Percentiles rank a stretch among this genome's conserved stretches.
phyloP scores from a whole-genome alignment of 164 flowering plant species.

The Nymphaea colorata region DNA sequence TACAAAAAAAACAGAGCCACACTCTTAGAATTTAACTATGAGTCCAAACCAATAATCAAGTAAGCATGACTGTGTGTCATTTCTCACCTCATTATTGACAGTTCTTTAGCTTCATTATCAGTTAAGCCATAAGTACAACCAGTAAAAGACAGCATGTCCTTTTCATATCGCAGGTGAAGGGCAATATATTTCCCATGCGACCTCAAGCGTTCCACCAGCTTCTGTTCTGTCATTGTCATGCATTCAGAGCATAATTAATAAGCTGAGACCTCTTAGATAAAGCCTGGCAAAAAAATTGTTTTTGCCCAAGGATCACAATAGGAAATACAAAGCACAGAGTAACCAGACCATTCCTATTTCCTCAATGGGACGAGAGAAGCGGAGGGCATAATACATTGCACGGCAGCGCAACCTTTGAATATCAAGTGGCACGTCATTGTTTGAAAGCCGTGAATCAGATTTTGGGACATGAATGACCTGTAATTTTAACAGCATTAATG shows the following conservation, averaged over 20 bases:
- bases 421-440: slow-evolving; percentile 88
- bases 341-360: slow-evolving; percentile 68
- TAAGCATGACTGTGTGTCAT: background rate
- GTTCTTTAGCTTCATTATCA: slow-evolving; percentile 70
- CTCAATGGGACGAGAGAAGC: slow-evolving; percentile 76
- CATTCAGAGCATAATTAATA: slow-evolving; percentile 71
- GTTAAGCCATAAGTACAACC: slow-evolving; percentile 87
- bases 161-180: slow-evolving; percentile 91
- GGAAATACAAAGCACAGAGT: background rate
- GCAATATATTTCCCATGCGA: slow-evolving; percentile 70
- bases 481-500: background rate
- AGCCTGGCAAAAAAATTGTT: slow-evolving; percentile 10
- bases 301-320: too few relatives aligned
- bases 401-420: slow-evolving; percentile 93
- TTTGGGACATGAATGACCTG: slow-evolving; percentile 92
- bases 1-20: slow-evolving; percentile 9
- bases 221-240: slow-evolving; percentile 88
- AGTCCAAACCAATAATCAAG: background rate
- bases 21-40: background rate
- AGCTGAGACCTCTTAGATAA: slow-evolving; percentile 62
- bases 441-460: slow-evolving; percentile 92
- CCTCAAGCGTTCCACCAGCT: slow-evolving; percentile 87
- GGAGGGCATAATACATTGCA: slow-evolving; percentile 78
- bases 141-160: slow-evolving; percentile 92
- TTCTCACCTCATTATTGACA: slow-evolving; percentile 65